phyloP scores from a whole-genome alignment of 345 rosid species.

The Lepidium aucheri region DNA sequence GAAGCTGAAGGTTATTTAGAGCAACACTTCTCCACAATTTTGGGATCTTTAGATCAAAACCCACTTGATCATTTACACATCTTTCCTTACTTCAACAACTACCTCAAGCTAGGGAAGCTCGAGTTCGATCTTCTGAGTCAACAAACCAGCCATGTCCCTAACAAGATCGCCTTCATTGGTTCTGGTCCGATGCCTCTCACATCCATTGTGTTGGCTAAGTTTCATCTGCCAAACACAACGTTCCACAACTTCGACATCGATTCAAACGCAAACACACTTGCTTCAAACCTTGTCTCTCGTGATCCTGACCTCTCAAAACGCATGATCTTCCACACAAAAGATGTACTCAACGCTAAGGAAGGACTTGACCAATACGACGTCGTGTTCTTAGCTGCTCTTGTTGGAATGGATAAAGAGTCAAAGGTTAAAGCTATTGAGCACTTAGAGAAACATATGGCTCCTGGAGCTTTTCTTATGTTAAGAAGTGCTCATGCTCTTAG shows the following conservation, averaged over 20 bases:
- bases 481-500: conserved; percentile 82
- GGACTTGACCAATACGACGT: conserved; percentile 60
- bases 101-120: conserved; percentile 62
- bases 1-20: conserved; percentile 73
- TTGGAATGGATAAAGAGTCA: conserved; percentile 79
- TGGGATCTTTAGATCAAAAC: conserved; percentile 39
- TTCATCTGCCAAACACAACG: conserved; percentile 43
- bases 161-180: conserved; percentile 64
- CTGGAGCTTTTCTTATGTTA: conserved; percentile 58
- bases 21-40: conserved; percentile 50
- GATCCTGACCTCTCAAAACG: conserved; percentile 57
- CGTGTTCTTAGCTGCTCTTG: conserved; percentile 87
- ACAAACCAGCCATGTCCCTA: conserved; percentile 27
- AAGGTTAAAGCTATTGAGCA: conserved; percentile 60
- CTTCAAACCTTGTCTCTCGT: conserved; percentile 31
- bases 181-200: conserved; percentile 87
- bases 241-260: conserved; percentile 84
- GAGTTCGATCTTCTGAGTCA: conserved; percentile 50
- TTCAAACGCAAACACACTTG: conserved; percentile 50
- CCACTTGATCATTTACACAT: conserved; percentile 53
- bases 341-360: conserved; percentile 44
- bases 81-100: conserved; percentile 76
- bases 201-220: conserved; percentile 61
- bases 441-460: conserved; percentile 71
- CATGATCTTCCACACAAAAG: conserved; percentile 61